Evolutionary conservation across 495 filamentous ascomycete genomes (phyloP).

Genomic region (Tetracladium marchalianum): DNA sequence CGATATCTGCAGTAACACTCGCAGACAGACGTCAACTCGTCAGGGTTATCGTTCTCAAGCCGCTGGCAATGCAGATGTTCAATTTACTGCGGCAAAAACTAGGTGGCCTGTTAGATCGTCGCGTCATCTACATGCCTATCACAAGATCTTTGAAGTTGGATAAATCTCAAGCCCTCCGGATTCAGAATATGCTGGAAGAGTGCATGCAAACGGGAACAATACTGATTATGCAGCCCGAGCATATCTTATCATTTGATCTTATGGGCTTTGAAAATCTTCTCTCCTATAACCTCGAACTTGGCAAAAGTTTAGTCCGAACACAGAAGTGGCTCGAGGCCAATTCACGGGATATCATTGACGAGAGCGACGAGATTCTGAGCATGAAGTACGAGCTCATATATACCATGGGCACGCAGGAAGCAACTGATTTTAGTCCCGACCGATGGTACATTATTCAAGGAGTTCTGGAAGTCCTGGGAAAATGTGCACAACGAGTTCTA

Average conservation of each 20-base stretch:
- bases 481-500: not conserved
- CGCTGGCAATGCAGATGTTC: constrained; percentile 52
- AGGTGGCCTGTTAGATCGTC: constrained; percentile 48
- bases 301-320: constrained; percentile 25
- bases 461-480: constrained; percentile 36
- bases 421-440: constrained; percentile 44
- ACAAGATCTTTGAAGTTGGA: constrained; percentile 38
- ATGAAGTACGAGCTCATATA: constrained; percentile 57
- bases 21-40: constrained; percentile 43
- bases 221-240: constrained; percentile 56
- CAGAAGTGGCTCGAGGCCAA: constrained; percentile 31
- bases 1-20: constrained; percentile 46
- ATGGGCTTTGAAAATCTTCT: constrained; percentile 47
- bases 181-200: constrained; percentile 31
- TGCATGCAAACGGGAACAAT: constrained; percentile 41
- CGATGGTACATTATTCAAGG: constrained; percentile 53
- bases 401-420: constrained; percentile 47
- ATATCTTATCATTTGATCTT: constrained; percentile 58
- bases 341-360: constrained; percentile 50
- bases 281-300: constrained; percentile 16
- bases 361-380: constrained; percentile 57
- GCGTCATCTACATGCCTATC: constrained; percentile 52
- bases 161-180: constrained; percentile 10
- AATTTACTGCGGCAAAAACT: constrained; percentile 50
- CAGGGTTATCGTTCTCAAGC: constrained; percentile 51